Evolutionary conservation across 257 asterid genomes (phyloP), one percentile per base, ranked within the genome.

Genomic region (Ehretia macrophylla): DNA sequence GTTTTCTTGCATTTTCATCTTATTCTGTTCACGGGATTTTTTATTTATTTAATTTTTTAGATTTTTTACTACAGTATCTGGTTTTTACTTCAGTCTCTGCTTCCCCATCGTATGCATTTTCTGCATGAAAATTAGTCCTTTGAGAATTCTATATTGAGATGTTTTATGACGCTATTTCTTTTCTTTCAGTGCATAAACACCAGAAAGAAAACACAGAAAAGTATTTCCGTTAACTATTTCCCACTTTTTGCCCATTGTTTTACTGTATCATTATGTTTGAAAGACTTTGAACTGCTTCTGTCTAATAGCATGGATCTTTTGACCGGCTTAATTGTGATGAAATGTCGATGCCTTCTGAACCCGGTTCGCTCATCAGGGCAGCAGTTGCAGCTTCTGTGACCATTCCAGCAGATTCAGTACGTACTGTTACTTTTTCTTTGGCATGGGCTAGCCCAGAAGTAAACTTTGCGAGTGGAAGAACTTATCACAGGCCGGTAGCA

Each of bases 391-490:
- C 97, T 64, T 83, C 97, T 42, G 50, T 89, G 62, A 78, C 85
- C 54, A 66, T 93, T 75, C 94, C 94, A 55, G 80, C 95, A 40
- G 79, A 60, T 66, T 55, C 82, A 42, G 86, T 77, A 54, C 74
- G 66, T 58, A 85, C 83, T 20, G 88, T 83, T 55, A 79, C 95
- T 54, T 93, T 93, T 71, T 80, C 96, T 10, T 62, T 93, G 75
- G 85, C 91, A 57, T 93, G 97, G 97, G 90, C 87, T 60, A 86
- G 99, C 72, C 88, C 97, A 11, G 97, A 93, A 79, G 72, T 93
- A 51, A 80, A 60, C 69, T 93, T 89, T 69, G 60, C 57, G 19
- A 67, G 83, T 59, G 99, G 99, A 68, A 89, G 87, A 85, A 93
- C 95, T 67, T 93, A 93, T 77, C 85, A 78, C 83, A 86, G 99